Evolutionary conservation across 2,329 filamentous ascomycete species (phyloP).

Genomic region (Lecanosticta acicola): DNA sequence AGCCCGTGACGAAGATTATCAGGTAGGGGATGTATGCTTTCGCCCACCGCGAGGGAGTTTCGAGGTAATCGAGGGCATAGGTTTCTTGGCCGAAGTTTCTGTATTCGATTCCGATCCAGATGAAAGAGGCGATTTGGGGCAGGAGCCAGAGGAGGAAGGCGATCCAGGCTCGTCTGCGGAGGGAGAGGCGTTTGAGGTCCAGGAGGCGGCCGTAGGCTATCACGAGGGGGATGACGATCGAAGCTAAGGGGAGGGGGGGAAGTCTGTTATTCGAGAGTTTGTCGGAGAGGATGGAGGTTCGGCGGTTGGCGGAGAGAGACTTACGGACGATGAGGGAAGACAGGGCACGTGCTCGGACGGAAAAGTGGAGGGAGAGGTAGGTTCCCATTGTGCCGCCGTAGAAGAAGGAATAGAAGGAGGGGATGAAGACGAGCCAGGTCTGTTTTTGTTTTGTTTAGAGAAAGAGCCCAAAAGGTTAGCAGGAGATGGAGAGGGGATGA

Average conservation of each 20-base stretch:
- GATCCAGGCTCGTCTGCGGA: constrained; percentile 26
- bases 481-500: background rate
- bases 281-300: too few species aligned
- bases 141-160: constrained; percentile 29
- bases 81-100: constrained; percentile 6
- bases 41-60: constrained; percentile 7
- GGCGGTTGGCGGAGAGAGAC: constrained; percentile 4
- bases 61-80: constrained; percentile 16
- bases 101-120: constrained; percentile 30
- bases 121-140: constrained; percentile 28
- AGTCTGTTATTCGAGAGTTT: background rate
- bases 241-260: constrained; percentile 9
- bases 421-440: constrained; percentile 34
- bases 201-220: constrained; percentile 22
- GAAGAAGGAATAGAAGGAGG: constrained; percentile 38
- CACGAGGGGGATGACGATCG: constrained; percentile 21
- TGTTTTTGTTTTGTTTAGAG: too few species aligned
- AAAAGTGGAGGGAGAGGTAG: constrained; percentile 33
- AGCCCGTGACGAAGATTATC: constrained; percentile 22
- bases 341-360: constrained; percentile 31
- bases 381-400: constrained; percentile 37
- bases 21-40: constrained; percentile 23
- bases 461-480: too few species aligned
- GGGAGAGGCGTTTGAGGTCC: constrained; percentile 29
- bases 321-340: constrained; percentile 32